Conservation (phyloP, 2,329 filamentous ascomycete species). For the Colletotrichum eleusines region DNA sequence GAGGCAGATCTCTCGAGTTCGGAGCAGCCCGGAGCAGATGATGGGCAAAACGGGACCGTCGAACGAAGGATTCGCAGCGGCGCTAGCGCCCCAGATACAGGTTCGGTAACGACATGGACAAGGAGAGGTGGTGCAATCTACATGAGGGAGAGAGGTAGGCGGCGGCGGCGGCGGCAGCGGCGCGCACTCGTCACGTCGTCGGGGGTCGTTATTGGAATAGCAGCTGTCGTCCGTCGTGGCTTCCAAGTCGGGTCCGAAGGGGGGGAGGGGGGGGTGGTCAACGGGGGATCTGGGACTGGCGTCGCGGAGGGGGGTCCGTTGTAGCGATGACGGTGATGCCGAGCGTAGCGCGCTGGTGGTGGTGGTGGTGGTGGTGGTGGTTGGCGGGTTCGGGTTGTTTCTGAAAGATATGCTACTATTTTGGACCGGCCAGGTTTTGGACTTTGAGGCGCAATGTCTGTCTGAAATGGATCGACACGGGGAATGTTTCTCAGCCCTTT, state of each 20-base stretch:
- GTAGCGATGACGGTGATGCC: not conserved
- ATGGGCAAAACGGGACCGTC: not conserved
- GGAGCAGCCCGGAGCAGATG: not conserved
- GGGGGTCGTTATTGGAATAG: constrained; percentile 31
- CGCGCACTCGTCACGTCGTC: constrained; percentile 29
- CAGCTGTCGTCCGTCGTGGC: constrained; percentile 11
- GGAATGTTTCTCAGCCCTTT: constrained; percentile 23
- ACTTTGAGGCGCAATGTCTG: constrained; percentile 16
- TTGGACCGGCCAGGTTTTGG: constrained; percentile 17
- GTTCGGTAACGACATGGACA: not conserved
- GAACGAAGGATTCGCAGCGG: not conserved
- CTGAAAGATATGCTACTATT: constrained; percentile 14
- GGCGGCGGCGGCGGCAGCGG: not conserved
- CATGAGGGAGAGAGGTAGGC: not conserved
- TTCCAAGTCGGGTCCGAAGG: constrained; percentile 26
- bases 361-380: not conserved
- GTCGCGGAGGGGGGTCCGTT: constrained; percentile 10
- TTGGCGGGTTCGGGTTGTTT: not conserved
- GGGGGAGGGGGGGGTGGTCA: too few species aligned
- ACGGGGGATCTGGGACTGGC: not conserved
- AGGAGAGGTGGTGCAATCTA: constrained; percentile 13
- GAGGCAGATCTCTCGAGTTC: constrained; percentile 6
- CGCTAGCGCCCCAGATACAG: not conserved
- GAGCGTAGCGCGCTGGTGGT: not conserved
- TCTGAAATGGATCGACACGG: constrained; percentile 13